Conservation (phyloP, 768 basidiomycete species). For the Exsudoporus frostii region DNA sequence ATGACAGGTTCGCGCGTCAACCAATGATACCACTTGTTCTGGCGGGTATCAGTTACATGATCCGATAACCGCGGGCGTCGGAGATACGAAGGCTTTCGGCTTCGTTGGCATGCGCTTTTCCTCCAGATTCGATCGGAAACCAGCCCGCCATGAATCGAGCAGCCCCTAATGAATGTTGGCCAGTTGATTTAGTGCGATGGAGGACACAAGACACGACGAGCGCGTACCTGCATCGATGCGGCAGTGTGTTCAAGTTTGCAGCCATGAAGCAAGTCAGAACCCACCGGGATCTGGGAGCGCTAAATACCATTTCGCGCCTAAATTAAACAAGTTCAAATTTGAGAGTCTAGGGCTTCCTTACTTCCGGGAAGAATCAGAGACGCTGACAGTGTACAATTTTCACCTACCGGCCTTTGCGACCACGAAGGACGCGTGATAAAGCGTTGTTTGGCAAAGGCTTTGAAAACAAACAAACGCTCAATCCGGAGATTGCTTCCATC, state of each 20-base stretch:
- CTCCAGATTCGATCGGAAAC: slow-evolving; percentile 82
- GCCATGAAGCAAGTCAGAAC: no score
- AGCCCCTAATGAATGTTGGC: slow-evolving; percentile 79
- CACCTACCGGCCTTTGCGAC: no score
- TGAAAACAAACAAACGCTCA: slow-evolving; percentile 10
- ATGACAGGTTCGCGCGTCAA: no score
- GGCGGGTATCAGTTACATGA: slow-evolving; percentile 34
- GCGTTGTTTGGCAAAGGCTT: slow-evolving; percentile 20
- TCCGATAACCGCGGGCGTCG: slow-evolving; percentile 31
- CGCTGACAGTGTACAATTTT: no score
- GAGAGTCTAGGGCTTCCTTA: slow-evolving; percentile 62
- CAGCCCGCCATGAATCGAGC: slow-evolving; percentile 87
- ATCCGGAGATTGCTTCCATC: no score
- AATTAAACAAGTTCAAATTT: slow-evolving; percentile 69
- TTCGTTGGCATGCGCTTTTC: slow-evolving; percentile 74
- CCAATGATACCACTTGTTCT: no score
- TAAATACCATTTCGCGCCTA: slow-evolving; percentile 76
- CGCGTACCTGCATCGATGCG: slow-evolving; percentile 56
- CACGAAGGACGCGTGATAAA: no score
- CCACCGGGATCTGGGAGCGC: not conserved
- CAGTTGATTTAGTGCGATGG: slow-evolving; percentile 26
- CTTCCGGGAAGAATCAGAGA: slow-evolving; percentile 59
- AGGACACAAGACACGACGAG: not conserved
- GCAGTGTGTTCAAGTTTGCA: slow-evolving; percentile 71
- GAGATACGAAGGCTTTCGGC: slow-evolving; percentile 59